Evolutionary conservation across 1,284 basidiomycete species (phyloP).

Genomic region (Ceratobasidium papillatum): DNA sequence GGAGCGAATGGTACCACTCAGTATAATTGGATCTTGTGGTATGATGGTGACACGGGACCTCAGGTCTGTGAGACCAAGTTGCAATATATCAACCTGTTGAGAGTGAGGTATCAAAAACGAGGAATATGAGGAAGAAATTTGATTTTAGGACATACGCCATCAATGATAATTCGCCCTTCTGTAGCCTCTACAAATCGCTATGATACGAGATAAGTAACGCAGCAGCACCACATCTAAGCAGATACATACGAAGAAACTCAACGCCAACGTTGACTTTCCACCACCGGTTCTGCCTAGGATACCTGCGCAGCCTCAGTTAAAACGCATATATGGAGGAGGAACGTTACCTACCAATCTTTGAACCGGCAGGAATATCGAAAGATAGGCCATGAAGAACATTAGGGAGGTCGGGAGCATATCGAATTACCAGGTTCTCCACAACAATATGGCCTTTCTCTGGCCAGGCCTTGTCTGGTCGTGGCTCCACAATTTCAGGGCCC

Average conservation of each 20-base stretch:
- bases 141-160: constrained; percentile 58
- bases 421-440: constrained; percentile 83
- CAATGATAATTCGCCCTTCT: constrained; percentile 82
- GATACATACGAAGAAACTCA: constrained; percentile 50
- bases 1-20: constrained; percentile 86
- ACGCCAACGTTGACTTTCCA: constrained; percentile 58
- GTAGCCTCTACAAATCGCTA: constrained; percentile 95
- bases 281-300: constrained; percentile 88
- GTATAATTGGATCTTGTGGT: constrained; percentile 92
- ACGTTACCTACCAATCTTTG: constrained; percentile 51
- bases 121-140: background rate
- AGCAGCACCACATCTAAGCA: background rate
- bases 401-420: constrained; percentile 82
- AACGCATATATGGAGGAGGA: constrained; percentile 52
- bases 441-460: constrained; percentile 78
- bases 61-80: constrained; percentile 88
- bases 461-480: constrained; percentile 85
- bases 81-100: constrained; percentile 74
- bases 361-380: constrained; percentile 76
- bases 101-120: background rate
- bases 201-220: constrained; percentile 63
- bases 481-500: constrained; percentile 82
- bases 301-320: constrained; percentile 63
- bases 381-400: constrained; percentile 84
- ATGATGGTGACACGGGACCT: constrained; percentile 87